A percentile compares a stretch with the other conserved stretches of the same genome.
Conservation (phyloP, 2,329 filamentous ascomycete genomes). For the Monosporascus ibericus region DNA sequence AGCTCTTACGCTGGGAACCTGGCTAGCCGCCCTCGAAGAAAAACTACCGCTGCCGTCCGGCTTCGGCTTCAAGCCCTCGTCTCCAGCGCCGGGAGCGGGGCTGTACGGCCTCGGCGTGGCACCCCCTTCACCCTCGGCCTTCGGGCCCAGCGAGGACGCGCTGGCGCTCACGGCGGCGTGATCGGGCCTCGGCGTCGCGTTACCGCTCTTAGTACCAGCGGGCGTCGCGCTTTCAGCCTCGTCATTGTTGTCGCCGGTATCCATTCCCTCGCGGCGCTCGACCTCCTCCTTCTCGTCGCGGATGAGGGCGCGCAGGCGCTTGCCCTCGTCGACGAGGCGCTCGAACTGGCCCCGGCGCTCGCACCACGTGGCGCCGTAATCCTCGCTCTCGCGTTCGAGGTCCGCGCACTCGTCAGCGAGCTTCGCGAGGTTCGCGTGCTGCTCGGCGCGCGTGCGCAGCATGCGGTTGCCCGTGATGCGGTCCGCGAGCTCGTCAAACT, state of each 20-base stretch:
- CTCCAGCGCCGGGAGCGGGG: conserved; percentile 19
- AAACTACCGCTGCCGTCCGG: conserved; percentile 24
- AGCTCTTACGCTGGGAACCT: conserved; percentile 25
- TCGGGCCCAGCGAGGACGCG: conserved; percentile 3
- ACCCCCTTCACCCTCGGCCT: conserved; percentile 22
- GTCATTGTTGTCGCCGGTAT: conserved; percentile 16
- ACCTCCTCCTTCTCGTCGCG: conserved; percentile 94
- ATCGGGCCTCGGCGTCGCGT: conserved; percentile 36
- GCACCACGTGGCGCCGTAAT: conserved; percentile 76
- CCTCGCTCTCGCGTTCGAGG: conserved; percentile 74
- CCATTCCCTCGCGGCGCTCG: conserved; percentile 78
- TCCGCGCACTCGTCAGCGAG: conserved; percentile 84
- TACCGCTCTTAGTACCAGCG: conserved; percentile 43
- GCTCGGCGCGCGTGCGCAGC: conserved; percentile 78
- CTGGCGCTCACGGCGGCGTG: conserved; percentile 32
- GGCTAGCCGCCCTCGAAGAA: conserved; percentile 31
- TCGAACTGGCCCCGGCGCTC: conserved; percentile 84
- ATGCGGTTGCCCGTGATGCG: conserved; percentile 78
- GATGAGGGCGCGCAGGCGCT: conserved; percentile 76
- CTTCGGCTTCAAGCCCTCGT: conserved; percentile 28
- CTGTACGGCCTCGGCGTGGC: conserved; percentile 27
- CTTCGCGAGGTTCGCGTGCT: conserved; percentile 70
- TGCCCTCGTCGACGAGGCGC: conserved; percentile 85
- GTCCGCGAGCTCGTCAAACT: conserved; percentile 82
- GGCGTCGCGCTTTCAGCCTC: conserved; percentile 32